Conservation (phyloP, 805 yeast species). For the Starmerella floris region DNA sequence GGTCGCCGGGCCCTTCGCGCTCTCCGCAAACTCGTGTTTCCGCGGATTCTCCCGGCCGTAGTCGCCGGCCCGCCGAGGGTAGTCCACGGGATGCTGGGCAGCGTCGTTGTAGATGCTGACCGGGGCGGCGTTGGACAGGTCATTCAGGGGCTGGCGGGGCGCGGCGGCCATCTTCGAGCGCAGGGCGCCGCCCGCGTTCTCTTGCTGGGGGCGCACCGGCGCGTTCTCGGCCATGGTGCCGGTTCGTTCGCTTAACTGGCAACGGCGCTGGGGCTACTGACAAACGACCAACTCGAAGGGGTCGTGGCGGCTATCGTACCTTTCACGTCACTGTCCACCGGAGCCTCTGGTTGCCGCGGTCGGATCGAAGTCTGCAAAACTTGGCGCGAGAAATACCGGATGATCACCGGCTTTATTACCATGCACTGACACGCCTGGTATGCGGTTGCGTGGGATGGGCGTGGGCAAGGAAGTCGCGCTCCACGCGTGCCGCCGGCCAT, state of each 20-base stretch:
- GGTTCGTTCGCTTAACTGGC: too few species aligned
- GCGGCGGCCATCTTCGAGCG: not conserved
- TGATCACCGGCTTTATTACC: too few species aligned
- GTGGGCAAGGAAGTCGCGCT: too few species aligned
- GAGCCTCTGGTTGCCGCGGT: not conserved
- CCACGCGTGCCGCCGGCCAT: too few species aligned
- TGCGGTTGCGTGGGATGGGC: too few species aligned
- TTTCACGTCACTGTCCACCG: too few species aligned
- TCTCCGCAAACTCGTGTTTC: too few species aligned
- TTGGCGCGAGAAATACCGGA: not conserved
- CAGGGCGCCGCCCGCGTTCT: not conserved
- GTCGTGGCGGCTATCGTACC: too few species aligned
- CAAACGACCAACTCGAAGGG: too few species aligned
- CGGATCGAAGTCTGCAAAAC: not conserved
- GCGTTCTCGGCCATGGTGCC: not conserved
- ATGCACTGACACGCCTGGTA: too few species aligned
- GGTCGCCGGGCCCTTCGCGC: not conserved
- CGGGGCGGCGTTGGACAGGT: conserved; percentile 3
- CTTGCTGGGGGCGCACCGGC: not conserved
- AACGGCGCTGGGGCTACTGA: too few species aligned
- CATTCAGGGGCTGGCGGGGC: conserved; percentile 2
- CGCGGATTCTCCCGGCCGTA: too few species aligned
- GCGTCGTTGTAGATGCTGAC: not conserved
- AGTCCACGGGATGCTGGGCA: not conserved
- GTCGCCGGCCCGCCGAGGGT: not conserved